Evolutionary conservation across 495 filamentous ascomycete genomes (phyloP), one percentile per base, ranked within the genome.

Genomic region (Pyrenula aspistea): DNA sequence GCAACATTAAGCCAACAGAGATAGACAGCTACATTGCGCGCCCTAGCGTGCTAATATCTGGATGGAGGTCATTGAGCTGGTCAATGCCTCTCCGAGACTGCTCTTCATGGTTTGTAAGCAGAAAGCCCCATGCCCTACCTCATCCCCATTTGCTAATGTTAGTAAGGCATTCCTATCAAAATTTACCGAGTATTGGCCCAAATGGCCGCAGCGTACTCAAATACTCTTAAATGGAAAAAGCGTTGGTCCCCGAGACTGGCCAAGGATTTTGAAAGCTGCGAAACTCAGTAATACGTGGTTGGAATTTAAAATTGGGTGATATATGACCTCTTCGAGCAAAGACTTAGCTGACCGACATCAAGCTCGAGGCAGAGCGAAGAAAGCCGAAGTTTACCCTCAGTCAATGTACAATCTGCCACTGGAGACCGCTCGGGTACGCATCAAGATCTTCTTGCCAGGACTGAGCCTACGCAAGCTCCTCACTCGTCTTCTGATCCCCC

Each of bases 81-180:
- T 60, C 58, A 22, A 55, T 69, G 2, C 59, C 63, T 0, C 22
- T 66, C 10, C 56, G 67, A 2, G 56, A 67, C 12, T 73, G 70
- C 50, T 47, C 59, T 24, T 68, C 61, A 22, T 73, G 70, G 70
- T 65, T 73, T 65, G 70, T 72, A 57, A 60, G 68, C 59, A 24
- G 50, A 1, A 22, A 48, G 3, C 10, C 21, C 51, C 0, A 2
- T 0, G 22, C 24, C 57, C 49, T 61, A 47, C n/a, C 31, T 42
- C 15, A 42, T 42, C 15, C 4, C 15, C 31, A 4, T 15, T 15
- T 42, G 31, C 31, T 42, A 15, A 42, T 8, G 31, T 2, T 49
- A 10, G 54, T n/a, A 53, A 67, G 66, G 57, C 53, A 25, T 72
- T 73, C 53, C 25, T 64, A 1, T 61, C 63, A 22, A 65, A 71